phyloP scores from a whole-genome alignment of 164 flowering plant genomes.

The Vitis cinerea region DNA sequence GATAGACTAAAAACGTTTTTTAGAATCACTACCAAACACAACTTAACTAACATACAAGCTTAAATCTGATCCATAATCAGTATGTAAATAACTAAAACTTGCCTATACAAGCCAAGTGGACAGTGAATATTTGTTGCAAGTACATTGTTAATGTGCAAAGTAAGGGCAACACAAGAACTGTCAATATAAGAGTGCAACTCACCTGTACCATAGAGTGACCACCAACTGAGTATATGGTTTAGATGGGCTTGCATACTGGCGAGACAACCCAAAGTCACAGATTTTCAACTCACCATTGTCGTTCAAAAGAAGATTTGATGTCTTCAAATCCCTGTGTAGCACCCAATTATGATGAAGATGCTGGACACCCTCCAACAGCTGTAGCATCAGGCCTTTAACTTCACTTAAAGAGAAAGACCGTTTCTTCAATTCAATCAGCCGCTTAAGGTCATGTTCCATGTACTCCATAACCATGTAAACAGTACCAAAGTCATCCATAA shows the following conservation, averaged over 20 bases:
- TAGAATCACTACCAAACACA: no score
- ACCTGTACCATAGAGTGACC: slow-evolving; percentile 89
- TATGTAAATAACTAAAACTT: neutral
- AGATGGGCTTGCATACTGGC: slow-evolving; percentile 74
- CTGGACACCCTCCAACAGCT: slow-evolving; percentile 66
- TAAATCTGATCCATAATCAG: neutral
- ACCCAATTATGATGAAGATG: slow-evolving; percentile 87
- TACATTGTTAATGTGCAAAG: neutral
- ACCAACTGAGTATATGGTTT: slow-evolving; percentile 74
- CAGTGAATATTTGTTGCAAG: no score
- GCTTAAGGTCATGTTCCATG: slow-evolving; percentile 80
- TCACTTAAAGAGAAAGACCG: slow-evolving; percentile 71
- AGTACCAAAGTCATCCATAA: slow-evolving; percentile 44
- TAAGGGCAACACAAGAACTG: neutral
- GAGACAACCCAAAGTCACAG: slow-evolving; percentile 83
- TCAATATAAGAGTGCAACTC: slow-evolving; percentile 12
- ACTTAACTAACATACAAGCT: neutral
- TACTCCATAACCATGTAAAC: slow-evolving; percentile 83
- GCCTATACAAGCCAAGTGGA: no score
- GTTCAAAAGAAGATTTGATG: slow-evolving; percentile 73
- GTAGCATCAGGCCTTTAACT: slow-evolving; percentile 77
- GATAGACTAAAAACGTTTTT: no score
- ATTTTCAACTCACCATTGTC: slow-evolving; percentile 72
- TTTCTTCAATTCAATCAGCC: slow-evolving; percentile 52
- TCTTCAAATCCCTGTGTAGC: slow-evolving; percentile 81